Percentiles rank a stretch among this genome's conserved stretches.
phyloP scores from a whole-genome alignment of 148 eudicot species.

The Polygonum maritimum region DNA sequence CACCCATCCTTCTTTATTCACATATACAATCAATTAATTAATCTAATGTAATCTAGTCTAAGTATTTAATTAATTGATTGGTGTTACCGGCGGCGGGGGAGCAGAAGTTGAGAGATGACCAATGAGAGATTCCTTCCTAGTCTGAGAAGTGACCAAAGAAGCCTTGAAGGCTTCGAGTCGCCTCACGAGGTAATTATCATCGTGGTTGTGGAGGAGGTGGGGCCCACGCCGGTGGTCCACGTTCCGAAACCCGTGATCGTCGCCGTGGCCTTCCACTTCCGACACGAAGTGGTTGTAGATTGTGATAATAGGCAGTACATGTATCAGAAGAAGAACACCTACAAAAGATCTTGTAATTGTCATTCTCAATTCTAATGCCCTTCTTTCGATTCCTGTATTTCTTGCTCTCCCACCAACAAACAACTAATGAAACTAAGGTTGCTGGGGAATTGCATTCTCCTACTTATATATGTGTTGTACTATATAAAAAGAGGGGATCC shows the following conservation, averaged over 20 bases:
- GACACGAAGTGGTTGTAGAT: slow-evolving; percentile 6
- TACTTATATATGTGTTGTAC: not conserved
- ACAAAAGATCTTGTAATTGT: not conserved
- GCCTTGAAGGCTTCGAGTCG: not conserved
- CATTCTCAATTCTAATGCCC: not conserved
- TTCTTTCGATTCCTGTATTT: not conserved
- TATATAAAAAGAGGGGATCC: not conserved
- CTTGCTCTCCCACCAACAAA: not conserved
- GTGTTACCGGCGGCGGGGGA: not conserved
- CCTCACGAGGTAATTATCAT: not conserved
- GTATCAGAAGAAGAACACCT: not conserved
- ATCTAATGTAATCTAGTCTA: too few species aligned
- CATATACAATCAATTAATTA: too few species aligned
- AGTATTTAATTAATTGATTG: not conserved
- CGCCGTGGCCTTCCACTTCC: not conserved
- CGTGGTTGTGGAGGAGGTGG: not conserved
- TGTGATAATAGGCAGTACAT: not conserved
- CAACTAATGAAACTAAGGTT: not conserved
- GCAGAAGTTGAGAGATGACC: not conserved
- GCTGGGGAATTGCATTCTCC: not conserved
- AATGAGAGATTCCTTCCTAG: not conserved
- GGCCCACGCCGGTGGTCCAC: not conserved
- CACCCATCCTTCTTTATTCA: too few species aligned
- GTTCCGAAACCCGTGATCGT: not conserved
- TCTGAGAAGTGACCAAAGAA: not conserved